Conservation (phyloP, 2,329 filamentous ascomycete genomes). For the Botryotinia convoluta region DNA sequence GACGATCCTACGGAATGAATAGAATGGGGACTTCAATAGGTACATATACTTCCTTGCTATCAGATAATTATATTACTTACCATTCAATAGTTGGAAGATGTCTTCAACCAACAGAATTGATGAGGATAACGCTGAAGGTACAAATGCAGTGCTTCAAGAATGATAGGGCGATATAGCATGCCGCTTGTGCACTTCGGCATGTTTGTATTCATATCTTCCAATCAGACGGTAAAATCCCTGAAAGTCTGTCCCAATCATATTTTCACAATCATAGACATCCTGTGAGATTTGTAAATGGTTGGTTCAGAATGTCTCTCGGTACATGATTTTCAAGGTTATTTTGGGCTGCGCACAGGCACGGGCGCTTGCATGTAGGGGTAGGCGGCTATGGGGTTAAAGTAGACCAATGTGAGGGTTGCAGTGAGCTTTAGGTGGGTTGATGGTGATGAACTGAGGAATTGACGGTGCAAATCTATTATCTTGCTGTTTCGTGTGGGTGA, state of each 20-base stretch:
- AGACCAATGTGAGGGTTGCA: constrained; percentile 3
- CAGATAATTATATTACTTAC: background rate
- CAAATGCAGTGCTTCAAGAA: background rate
- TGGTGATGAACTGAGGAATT: background rate
- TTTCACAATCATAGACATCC: background rate
- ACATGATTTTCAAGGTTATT: background rate
- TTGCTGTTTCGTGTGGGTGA: background rate
- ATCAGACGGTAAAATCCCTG: background rate
- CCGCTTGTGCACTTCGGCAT: background rate
- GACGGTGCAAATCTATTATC: background rate
- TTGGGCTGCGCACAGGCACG: background rate
- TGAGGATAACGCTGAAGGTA: constrained; percentile 1
- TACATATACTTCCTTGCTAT: constrained; percentile 8
- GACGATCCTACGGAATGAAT: background rate
- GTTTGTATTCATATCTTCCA: constrained; percentile 1
- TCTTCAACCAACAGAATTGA: constrained; percentile 9
- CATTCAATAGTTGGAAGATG: constrained; percentile 2
- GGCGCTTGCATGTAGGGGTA: constrained; percentile 13
- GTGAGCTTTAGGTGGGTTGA: background rate
- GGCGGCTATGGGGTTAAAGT: background rate
- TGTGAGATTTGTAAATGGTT: background rate
- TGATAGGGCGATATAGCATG: background rate
- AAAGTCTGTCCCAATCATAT: background rate
- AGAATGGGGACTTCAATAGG: background rate
- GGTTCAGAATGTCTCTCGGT: background rate